Evolutionary conservation across 2,329 filamentous ascomycete species (phyloP), one percentile per base, ranked within the genome.

Genomic region (Neonectria hederae): DNA sequence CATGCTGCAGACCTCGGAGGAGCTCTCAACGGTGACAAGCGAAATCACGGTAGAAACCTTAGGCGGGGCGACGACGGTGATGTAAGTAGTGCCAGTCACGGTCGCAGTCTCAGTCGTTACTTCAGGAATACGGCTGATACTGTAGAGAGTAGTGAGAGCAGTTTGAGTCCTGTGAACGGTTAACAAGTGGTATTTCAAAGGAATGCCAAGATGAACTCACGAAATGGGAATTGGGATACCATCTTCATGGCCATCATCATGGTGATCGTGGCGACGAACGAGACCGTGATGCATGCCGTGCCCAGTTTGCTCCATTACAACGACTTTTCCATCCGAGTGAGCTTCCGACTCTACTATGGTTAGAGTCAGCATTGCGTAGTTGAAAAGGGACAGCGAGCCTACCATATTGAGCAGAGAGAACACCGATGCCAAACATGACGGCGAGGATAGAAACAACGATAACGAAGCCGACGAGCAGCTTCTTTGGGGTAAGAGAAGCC

Each of bases 91-190:
- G 19, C 74, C 71, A 32, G 75, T 76, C 59, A 72, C 66, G 19
- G 72, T 70, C 54, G 69, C 68, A 21, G 71, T 59, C 40, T 65
- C 55, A 48, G 71, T 72, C n/a, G 64, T 63, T 11, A 66, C 62
- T 10, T 67, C 58, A 11, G 65, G 62, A 5, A 67, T 57, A 17
- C 59, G 71, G 30, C 65, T 70, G 59, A 76, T 59, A 54, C 70
- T 76, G 66, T 78, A 80, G 56, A 79, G 71, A 45, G 78, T 79
- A 22, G 72, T 72, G 45, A 76, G 62, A 21, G 71, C 69, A 21
- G 78, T 79, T 53, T 75, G 72, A 8, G 78, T 80, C 42, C 78
- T 79, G 26, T 21, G 10, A 10, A 22, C 22, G 17, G 59, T 75
- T 49, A 72, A 62, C 56, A 10, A 7, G 13, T 7, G n/a, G 9